A percentile compares a stretch with the other conserved stretches of the same genome.
Conservation (phyloP, 2,329 filamentous ascomycete genomes). For the Verticillium longisporum region DNA sequence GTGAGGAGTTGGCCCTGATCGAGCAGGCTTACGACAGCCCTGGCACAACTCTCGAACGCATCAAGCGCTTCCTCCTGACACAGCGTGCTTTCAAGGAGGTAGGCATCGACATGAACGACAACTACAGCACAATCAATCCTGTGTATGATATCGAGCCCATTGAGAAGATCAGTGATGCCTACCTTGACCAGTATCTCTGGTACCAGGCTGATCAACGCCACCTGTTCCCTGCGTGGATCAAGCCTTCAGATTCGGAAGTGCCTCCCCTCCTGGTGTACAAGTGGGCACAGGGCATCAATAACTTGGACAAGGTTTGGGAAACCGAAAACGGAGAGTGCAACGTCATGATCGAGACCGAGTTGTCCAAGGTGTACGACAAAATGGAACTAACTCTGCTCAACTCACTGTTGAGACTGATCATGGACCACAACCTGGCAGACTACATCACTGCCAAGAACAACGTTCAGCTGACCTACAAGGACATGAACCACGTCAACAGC, state of each 20-base stretch:
- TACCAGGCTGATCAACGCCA: slow-evolving; percentile 97
- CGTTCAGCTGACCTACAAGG: slow-evolving; percentile 97
- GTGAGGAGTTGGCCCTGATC: slow-evolving; percentile 92
- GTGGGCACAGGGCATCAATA: slow-evolving; percentile 99
- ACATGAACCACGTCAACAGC: slow-evolving; percentile 99
- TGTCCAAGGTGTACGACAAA: slow-evolving; percentile 99
- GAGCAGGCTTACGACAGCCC: slow-evolving; percentile 98
- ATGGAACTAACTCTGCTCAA: slow-evolving; percentile 95
- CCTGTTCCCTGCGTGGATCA: slow-evolving; percentile 97
- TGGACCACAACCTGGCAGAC: slow-evolving; percentile 98
- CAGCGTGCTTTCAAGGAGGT: slow-evolving; percentile 99
- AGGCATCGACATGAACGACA: slow-evolving; percentile 99
- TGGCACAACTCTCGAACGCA: slow-evolving; percentile 88
- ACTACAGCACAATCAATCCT: slow-evolving; percentile 97
- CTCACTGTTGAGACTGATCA: slow-evolving; percentile 85
- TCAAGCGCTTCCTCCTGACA: slow-evolving; percentile 94
- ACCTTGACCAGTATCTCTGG: slow-evolving; percentile 97
- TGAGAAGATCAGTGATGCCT: slow-evolving; percentile 98
- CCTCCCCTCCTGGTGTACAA: slow-evolving; percentile 93
- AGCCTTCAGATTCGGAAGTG: slow-evolving; percentile 96
- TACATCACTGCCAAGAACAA: slow-evolving; percentile 99
- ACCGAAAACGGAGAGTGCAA: slow-evolving; percentile 92
- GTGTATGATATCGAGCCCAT: slow-evolving; percentile 99
- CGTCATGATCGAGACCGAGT: slow-evolving; percentile 95
- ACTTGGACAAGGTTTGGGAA: slow-evolving; percentile 91